These are phyloP conservation scores for Ophiobolus disseminans DNA, from an alignment of 2,329 filamentous ascomycete genomes.

Conservation along the genomic window DNA sequence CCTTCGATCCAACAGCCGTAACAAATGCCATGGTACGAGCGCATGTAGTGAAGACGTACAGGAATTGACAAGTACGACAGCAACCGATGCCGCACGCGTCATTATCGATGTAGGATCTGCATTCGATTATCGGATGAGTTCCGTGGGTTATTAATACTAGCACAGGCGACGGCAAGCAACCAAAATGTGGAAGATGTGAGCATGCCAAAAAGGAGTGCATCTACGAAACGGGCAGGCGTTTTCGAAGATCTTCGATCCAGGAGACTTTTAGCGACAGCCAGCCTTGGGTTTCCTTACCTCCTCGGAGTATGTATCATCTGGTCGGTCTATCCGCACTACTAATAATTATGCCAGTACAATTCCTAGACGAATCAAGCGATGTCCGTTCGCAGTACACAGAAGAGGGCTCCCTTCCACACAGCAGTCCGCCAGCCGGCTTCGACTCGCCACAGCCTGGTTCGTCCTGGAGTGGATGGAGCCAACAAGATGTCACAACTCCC, in stretches of 20 bases:
- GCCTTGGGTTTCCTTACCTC: conserved; percentile 46
- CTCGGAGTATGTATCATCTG: conserved; percentile 30
- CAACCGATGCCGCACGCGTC: conserved; percentile 48
- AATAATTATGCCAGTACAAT: conserved; percentile 39
- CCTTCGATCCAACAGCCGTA: conserved; percentile 5
- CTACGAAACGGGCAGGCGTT: conserved; percentile 45
- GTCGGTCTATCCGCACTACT: conserved; percentile 3
- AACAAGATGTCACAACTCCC: conserved; percentile 19
- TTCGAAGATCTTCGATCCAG: conserved; percentile 46
- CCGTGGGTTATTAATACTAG: conserved; percentile 21
- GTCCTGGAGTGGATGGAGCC: conserved; percentile 18
- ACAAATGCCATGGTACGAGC: conserved; percentile 46
- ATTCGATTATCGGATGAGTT: background rate
- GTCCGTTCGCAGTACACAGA: conserved; percentile 41
- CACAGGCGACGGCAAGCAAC: conserved; percentile 45
- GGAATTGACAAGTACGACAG: conserved; percentile 17
- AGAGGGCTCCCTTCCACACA: conserved; percentile 25
- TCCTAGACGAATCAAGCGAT: conserved; percentile 45
- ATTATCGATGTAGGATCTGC: conserved; percentile 43
- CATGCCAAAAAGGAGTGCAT: conserved; percentile 42
- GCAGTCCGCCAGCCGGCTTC: conserved; percentile 15
- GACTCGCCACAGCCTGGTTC: conserved; percentile 20
- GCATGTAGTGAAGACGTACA: background rate
- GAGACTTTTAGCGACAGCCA: conserved; percentile 39
- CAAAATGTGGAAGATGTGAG: conserved; percentile 43